phyloP scores from a whole-genome alignment of 2,329 filamentous ascomycete species.

The Claviceps cyperi region DNA sequence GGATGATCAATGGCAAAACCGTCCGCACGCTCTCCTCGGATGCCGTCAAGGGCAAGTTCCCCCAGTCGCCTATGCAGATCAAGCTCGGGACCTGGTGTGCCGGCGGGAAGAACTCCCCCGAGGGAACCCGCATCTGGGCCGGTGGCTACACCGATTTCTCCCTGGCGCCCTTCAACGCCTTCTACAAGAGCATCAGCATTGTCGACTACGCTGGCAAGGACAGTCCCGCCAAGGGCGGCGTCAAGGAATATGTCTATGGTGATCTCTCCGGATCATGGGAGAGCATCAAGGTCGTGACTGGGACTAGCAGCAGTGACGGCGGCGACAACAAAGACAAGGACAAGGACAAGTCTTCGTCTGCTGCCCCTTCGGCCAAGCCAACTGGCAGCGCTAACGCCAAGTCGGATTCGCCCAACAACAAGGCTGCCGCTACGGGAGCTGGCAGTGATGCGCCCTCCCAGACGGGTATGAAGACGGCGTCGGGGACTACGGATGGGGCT shows the following conservation, averaged over 20 bases:
- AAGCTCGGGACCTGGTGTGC: conserved; percentile 56
- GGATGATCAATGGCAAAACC: conserved; percentile 46
- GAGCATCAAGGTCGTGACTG: conserved; percentile 51
- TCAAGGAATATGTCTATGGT: conserved; percentile 26
- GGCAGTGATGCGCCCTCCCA: conserved; percentile 4
- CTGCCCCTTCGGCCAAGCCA: conserved; percentile 21
- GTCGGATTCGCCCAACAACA: conserved; percentile 29
- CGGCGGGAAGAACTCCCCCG: conserved; percentile 39
- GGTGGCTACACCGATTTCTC: conserved; percentile 40
- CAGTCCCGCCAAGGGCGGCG: conserved; percentile 17
- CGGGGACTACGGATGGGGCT: conserved; percentile 5
- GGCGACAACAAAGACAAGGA: not conserved
- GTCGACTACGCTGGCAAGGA: conserved; percentile 29
- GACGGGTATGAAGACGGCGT: conserved; percentile 10
- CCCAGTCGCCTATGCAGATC: conserved; percentile 60
- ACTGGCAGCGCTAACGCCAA: conserved; percentile 12
- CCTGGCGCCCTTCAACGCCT: conserved; percentile 27
- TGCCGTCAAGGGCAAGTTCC: conserved; percentile 45
- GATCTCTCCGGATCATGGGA: conserved; percentile 26
- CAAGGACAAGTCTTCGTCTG: conserved; percentile 45
- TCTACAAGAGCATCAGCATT: conserved; percentile 30
- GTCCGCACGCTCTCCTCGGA: conserved; percentile 47
- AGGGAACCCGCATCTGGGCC: conserved; percentile 59
- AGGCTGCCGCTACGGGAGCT: conserved; percentile 17
- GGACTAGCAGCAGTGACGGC: conserved; percentile 31